Evolutionary conservation across 768 basidiomycete species (phyloP).

Genomic region (Leccinum disarticulatum): DNA sequence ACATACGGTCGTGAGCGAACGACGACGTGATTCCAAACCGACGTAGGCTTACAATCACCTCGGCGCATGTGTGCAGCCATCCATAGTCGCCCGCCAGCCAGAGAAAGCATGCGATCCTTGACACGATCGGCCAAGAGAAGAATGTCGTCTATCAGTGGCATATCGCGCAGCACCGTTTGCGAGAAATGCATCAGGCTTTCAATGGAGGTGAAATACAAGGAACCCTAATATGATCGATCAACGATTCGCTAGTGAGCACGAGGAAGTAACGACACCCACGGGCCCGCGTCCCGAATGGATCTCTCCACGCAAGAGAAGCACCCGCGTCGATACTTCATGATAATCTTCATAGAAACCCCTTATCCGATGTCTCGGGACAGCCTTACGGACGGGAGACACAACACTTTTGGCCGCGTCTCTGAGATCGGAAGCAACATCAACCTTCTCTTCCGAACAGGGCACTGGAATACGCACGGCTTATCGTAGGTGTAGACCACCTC

Average conservation of each 20-base stretch:
- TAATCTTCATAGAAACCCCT: slow-evolving; percentile 43
- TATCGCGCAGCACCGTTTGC: slow-evolving; percentile 33
- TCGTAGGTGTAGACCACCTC: slow-evolving; percentile 42
- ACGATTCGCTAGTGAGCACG: not conserved
- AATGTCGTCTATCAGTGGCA: slow-evolving; percentile 28
- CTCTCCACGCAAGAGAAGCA: slow-evolving; percentile 42
- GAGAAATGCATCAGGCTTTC: slow-evolving; percentile 29
- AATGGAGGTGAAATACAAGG: slow-evolving; percentile 34
- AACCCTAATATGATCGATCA: slow-evolving; percentile 25
- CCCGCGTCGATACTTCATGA: slow-evolving; percentile 29
- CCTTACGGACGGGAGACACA: slow-evolving; percentile 34
- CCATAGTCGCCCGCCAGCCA: slow-evolving; percentile 37
- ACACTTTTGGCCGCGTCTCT: slow-evolving; percentile 36
- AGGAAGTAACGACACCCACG: slow-evolving; percentile 20
- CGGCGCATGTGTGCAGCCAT: slow-evolving; percentile 25
- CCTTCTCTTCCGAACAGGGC: not conserved
- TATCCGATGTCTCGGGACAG: slow-evolving; percentile 34
- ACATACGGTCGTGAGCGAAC: not conserved
- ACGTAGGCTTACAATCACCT: not conserved
- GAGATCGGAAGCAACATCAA: not conserved
- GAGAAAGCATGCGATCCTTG: slow-evolving; percentile 31
- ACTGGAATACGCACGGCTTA: not conserved
- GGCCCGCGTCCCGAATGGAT: slow-evolving; percentile 39
- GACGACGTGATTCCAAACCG: not conserved
- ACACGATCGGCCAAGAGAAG: slow-evolving; percentile 33